Base-by-base conservation (phyloP, 1,284 basidiomycete genomes). In the Heterobasidion occidentale region DNA sequence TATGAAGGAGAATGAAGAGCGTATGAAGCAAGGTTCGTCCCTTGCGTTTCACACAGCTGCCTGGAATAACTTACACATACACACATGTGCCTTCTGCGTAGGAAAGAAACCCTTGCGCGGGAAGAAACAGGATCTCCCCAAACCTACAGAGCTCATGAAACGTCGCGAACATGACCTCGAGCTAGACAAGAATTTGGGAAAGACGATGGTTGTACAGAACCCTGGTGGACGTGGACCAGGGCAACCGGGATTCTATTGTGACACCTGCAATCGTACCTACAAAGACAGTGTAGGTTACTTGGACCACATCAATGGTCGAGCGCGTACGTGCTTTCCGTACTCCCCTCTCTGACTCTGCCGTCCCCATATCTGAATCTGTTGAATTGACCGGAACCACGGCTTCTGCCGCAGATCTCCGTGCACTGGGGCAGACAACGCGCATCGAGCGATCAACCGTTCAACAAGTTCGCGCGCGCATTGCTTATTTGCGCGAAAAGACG, bases 251-350 rank as follows among this genome's bases (percentile, higher is more conserved):
- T 98, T 96, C 74, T 90, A 84, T 69, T 98, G 94, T 66, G 93
- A 95, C 65, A 74, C 88, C 9, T 98, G 94, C 69, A 88, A 84
- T 63, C 78, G 92, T 62, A 97, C 91, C 19, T 92, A 93, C 71
- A 98, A 97, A 71, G 96, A 99, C 68, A 95, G 87, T 58, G 80
- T 88, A 33, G 90, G 86, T 1, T 99, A 98, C 69, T 76, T 99
- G 52, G 96, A 99, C 70, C 97, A 99, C 69, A 84, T 99, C 57
- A 99, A 99, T 71, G 88, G 92, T 51, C 81, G 94, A 74, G 85
- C 86, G 59, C 97, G 94, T 97, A 70, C 68, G 92, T 84, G 3
- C 53, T 20, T 60, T 3, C 58, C 36, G 51, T 51, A 11, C 27
- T 51, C n/a, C 12, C 38, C 11, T 42, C 38, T 11, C 38, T 42